Evolutionary conservation across 75 land plant species (phyloP), one percentile per base, ranked within the genome.

Genomic region (Ceratopteris richardii): DNA sequence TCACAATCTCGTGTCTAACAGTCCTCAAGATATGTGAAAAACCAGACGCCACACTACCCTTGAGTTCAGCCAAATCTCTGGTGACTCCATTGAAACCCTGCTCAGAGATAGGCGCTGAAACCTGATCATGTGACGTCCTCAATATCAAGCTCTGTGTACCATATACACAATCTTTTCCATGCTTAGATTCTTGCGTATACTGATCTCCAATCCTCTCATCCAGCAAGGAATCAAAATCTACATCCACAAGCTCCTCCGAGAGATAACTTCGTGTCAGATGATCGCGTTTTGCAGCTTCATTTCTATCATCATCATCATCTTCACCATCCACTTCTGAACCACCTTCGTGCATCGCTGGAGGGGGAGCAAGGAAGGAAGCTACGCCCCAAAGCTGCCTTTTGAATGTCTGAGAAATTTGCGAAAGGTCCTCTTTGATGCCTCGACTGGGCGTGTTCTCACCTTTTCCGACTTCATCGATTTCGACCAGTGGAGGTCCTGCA

Each of bases 331-430:
- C 61, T 21, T n/a, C 30, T 14, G 16, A n/a, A 23, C n/a, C 18
- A 0, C 28, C 27, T 16, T 25, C 36, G 16, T 58, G 22, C 3
- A 19, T 28, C 46, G 21, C 5, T 19, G 77, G 78, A 39, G 87
- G 85, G 23, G 89, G 90, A n/a, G 89, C 86, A 21, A 88, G 68
- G 67, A 88, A 88, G 41, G 86, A 81, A 30, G 93, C 93, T 22
- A 85, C 86, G 41, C 90, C 93, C 90, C 90, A 77, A 48, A 88
- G 74, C 48, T 81, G 88, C 52, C 74, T 75, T 50, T 73, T 77
- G 50, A 86, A 64, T 58, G 77, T 67, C 58, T 82, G 73, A 36
- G 70, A 73, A 33, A 88, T 56, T 66, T 88, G 80, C 3, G 89
- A 76, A 17, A 88, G 75, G 56, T 88, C 93, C 46, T 87, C 92